Evolutionary conservation across 768 basidiomycete genomes (phyloP).

Genomic region (Suillus weaverae): DNA sequence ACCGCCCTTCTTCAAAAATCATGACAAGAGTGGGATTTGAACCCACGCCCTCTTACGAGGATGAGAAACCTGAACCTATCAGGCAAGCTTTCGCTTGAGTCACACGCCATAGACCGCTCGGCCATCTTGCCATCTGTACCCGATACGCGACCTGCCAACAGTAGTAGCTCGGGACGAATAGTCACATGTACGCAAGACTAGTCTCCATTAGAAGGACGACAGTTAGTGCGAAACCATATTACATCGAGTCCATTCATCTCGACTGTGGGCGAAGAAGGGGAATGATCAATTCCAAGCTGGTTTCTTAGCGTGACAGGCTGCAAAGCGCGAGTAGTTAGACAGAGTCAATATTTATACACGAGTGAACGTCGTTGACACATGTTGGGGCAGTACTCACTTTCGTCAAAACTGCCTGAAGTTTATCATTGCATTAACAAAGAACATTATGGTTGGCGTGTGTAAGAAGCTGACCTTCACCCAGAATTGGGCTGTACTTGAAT

Average conservation of each 20-base stretch:
- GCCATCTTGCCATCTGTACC: slow-evolving; percentile 47
- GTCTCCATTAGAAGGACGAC: too few species aligned
- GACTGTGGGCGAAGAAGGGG: neutral
- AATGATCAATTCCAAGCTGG: neutral
- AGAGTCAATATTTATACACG: neutral
- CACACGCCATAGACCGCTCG: slow-evolving; percentile 66
- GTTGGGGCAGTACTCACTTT: neutral
- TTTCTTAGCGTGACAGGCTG: neutral
- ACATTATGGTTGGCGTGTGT: neutral
- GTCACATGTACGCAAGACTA: neutral
- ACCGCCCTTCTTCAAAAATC: slow-evolving; percentile 12
- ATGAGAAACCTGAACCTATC: slow-evolving; percentile 30
- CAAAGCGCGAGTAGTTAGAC: neutral
- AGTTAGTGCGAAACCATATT: too few species aligned
- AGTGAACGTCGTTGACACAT: neutral
- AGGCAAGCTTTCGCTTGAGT: slow-evolving; percentile 45
- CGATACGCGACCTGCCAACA: neutral
- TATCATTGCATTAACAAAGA: neutral
- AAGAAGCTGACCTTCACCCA: neutral
- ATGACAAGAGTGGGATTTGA: slow-evolving; percentile 46
- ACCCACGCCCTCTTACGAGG: slow-evolving; percentile 40
- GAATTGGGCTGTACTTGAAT: neutral
- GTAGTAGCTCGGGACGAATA: neutral
- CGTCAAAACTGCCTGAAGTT: neutral
- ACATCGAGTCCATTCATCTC: neutral